These are phyloP conservation scores for Sistotremastrum suecicum DNA, from an alignment of 768 basidiomycete species.

Conservation along the genomic window DNA sequence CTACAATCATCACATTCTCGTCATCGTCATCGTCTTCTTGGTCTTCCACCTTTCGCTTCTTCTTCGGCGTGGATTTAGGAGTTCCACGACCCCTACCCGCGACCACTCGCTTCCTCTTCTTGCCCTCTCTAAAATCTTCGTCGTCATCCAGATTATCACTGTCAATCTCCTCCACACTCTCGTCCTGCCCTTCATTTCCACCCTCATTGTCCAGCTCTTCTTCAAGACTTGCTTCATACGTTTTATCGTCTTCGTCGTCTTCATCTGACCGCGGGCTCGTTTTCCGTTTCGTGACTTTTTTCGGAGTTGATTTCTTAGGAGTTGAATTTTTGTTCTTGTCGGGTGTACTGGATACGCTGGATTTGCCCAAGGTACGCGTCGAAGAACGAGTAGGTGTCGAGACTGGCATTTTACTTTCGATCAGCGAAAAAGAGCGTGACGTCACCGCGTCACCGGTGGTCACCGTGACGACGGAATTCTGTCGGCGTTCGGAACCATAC, in stretches of 20 bases:
- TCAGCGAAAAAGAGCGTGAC: too few species aligned
- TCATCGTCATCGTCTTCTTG: conserved; percentile 29
- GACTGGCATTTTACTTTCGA: too few species aligned
- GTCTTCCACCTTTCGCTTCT: conserved; percentile 16
- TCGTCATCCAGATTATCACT: conserved; percentile 25
- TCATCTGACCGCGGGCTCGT: conserved; percentile 7
- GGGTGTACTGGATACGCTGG: too few species aligned
- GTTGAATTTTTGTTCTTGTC: conserved; percentile 8
- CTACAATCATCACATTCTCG: conserved; percentile 60
- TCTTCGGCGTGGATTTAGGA: conserved; percentile 8
- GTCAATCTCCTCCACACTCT: conserved; percentile 13
- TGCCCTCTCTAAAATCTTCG: conserved; percentile 5
- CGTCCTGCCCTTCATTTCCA: neutral
- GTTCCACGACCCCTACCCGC: conserved; percentile 4
- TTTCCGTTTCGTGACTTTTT: conserved; percentile 8
- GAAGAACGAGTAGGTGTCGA: too few species aligned
- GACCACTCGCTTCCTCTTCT: conserved; percentile 18
- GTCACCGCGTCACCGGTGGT: too few species aligned
- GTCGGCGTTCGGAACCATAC: too few species aligned
- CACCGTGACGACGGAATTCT: too few species aligned
- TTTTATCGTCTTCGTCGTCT: conserved; percentile 13
- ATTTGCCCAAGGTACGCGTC: too few species aligned
- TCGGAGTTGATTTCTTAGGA: conserved; percentile 14
- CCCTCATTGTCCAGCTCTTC: neutral
- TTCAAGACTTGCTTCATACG: neutral